Percentiles rank a stretch among this genome's conserved stretches.
These are phyloP conservation scores for Yamagishiella unicocca DNA, from an alignment of 139 green algal genomes.

Conservation along the genomic window DNA sequence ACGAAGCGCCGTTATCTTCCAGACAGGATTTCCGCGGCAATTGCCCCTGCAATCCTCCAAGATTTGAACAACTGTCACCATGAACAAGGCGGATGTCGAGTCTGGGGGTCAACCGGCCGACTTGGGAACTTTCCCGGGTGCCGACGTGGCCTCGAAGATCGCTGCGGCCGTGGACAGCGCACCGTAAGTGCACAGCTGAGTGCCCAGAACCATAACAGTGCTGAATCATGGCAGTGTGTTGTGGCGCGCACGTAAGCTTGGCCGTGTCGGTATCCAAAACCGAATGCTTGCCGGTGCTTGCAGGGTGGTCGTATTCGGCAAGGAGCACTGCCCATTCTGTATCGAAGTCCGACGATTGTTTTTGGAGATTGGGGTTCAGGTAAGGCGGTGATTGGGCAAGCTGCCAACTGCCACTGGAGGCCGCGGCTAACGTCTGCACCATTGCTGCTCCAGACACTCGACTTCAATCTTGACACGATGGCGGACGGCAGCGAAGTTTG, in stretches of 20 bases:
- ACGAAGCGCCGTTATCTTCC: no score
- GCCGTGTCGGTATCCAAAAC: neutral
- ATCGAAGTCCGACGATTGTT: constrained; percentile 56
- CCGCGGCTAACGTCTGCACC: no score
- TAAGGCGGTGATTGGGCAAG: no score
- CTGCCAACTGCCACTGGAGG: no score
- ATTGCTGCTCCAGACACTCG: neutral
- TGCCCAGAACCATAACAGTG: neutral
- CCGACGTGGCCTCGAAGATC: neutral
- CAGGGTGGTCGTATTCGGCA: constrained; percentile 34
- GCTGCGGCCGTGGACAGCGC: neutral
- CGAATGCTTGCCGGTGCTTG: neutral
- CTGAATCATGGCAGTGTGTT: neutral
- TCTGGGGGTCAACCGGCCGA: neutral
- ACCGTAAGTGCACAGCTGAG: neutral
- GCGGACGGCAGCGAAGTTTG: constrained; percentile 15
- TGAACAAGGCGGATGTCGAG: neutral
- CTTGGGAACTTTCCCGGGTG: neutral
- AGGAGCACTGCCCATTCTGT: constrained; percentile 53
- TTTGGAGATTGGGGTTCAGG: constrained; percentile 21
- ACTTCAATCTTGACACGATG: constrained; percentile 51
- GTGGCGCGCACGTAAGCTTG: neutral
- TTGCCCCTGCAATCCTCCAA: no score
- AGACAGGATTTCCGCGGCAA: no score
- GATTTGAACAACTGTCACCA: no score